Base-by-base conservation (phyloP, 2,329 filamentous ascomycete species). In the Penicillium sp. region DNA sequence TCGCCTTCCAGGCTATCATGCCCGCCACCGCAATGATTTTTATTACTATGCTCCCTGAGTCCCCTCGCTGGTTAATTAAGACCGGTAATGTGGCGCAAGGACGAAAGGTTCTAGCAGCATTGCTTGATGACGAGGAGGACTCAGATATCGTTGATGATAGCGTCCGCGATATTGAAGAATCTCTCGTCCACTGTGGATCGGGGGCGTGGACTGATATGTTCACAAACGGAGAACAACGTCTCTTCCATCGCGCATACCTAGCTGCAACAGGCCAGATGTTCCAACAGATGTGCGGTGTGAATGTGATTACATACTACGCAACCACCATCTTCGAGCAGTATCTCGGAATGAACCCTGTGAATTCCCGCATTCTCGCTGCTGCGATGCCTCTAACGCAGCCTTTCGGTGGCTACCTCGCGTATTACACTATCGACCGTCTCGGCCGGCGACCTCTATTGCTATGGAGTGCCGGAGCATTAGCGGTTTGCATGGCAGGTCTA, bases 171-270 rank as follows among this genome's bases (percentile, higher is more conserved):
- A 78, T 79, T 24, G 72, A 72, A 47, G 66, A 67, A 0, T 72
- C 73, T 3, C 57, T 73, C 15, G 72, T 73, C 47, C 4, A 60
- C 60, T 32, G 54, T 33, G 4, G n/a, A 15, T 71, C 73, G 58
- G 73, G 71, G 17, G 68, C 63, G 9, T 77, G 79, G 60, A 57
- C 63, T 3, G 76, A 77, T 46, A 69, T 78, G 29, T 79, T 80
- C 64, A 77, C 72, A 53, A 75, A 75, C 69, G 70, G 68, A 47
- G 69, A 73, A 47, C 67, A 77, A 51, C 68, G 73, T 22, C 69
- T 75, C 56, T 68, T 77, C 43, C 73, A 77, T 61, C 72, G 75
- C 29, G 71, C 72, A 6, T 49, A 70, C 8, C 67, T 77, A n/a
- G 74, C 70, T 40, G 72, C 75, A 48, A 65, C 73, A 54, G 73